Evolutionary conservation across 495 filamentous ascomycete species (phyloP).

Genomic region (Neurospora sp.): DNA sequence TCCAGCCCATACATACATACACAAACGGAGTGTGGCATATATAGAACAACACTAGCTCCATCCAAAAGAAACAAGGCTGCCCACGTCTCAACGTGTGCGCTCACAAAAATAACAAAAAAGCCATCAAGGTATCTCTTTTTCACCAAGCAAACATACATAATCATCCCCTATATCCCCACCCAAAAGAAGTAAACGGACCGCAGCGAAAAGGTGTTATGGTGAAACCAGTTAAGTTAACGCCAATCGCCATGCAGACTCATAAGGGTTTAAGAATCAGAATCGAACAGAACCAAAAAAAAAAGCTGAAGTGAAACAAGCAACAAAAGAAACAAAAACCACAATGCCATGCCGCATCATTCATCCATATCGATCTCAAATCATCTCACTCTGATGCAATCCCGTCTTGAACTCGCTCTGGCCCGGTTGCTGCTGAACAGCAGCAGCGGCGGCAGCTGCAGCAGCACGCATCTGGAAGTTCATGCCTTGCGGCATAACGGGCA

Average conservation of each 20-base stretch:
- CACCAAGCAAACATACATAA: background rate
- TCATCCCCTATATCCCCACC: conserved; percentile 9
- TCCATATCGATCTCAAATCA: conserved; percentile 26
- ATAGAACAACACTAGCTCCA: background rate
- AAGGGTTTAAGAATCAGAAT: conserved; percentile 8
- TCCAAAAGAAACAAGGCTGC: background rate
- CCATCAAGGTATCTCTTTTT: background rate
- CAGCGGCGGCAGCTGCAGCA: conserved; percentile 13
- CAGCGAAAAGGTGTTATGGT: conserved; percentile 19
- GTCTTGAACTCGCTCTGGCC: conserved; percentile 31
- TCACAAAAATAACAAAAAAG: background rate
- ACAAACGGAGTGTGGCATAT: background rate
- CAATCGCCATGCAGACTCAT: conserved; percentile 12
- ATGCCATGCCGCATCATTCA: background rate
- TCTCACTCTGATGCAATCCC: conserved; percentile 35
- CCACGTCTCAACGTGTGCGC: background rate
- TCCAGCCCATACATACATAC: background rate
- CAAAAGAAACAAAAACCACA: background rate
- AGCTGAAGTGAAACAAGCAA: conserved; percentile 5
- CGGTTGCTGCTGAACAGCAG: conserved; percentile 13
- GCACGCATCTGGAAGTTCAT: conserved; percentile 9
- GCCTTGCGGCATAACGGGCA: conserved; percentile 24
- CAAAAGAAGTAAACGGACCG: conserved; percentile 14
- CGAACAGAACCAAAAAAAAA: conserved; percentile 7
- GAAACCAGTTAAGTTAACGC: conserved; percentile 5